Evolutionary conservation across 1,284 basidiomycete genomes (phyloP).

Genomic region (Moniliella sp.): DNA sequence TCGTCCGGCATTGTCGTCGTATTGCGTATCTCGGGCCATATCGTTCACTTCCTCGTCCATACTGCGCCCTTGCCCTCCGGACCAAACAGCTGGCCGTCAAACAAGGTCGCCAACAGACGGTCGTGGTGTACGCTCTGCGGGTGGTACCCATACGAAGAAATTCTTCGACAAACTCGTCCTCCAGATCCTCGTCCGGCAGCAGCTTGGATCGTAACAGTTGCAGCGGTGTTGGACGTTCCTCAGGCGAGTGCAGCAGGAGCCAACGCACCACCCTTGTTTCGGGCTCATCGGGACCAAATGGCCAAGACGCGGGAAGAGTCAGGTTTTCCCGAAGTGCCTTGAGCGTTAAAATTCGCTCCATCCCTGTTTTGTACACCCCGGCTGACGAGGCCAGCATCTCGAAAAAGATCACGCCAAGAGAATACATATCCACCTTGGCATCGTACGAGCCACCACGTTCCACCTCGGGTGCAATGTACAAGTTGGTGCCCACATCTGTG

Average conservation of each 20-base stretch:
- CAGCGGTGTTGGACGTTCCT: conserved; percentile 58
- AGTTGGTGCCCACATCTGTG: conserved; percentile 56
- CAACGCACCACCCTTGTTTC: conserved; percentile 49
- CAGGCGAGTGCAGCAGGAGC: conserved; percentile 63
- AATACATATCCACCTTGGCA: conserved; percentile 81
- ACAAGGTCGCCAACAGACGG: conserved; percentile 15
- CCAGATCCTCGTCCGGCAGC: conserved; percentile 50
- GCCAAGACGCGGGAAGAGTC: conserved; percentile 56
- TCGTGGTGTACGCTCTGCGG: conserved; percentile 16
- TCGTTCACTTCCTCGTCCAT: conserved; percentile 40
- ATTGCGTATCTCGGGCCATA: conserved; percentile 51
- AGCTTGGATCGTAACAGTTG: conserved; percentile 61
- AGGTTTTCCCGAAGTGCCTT: conserved; percentile 53
- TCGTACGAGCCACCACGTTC: conserved; percentile 39
- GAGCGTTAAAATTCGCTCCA: conserved; percentile 64
- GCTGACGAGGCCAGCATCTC: conserved; percentile 72
- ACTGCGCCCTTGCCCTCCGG: too few species aligned
- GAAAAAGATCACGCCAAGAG: conserved; percentile 78
- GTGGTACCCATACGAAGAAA: conserved; percentile 56
- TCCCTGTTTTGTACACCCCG: conserved; percentile 51
- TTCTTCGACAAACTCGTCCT: conserved; percentile 64
- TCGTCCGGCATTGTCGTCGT: conserved; percentile 52
- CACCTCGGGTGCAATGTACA: conserved; percentile 67
- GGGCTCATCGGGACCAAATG: conserved; percentile 38
- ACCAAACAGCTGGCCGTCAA: conserved; percentile 37